Percentiles rank a stretch among this genome's conserved stretches.
These are phyloP conservation scores for Amaranthus palmeri DNA, from an alignment of 148 eudicot genomes.

Conservation along the genomic window DNA sequence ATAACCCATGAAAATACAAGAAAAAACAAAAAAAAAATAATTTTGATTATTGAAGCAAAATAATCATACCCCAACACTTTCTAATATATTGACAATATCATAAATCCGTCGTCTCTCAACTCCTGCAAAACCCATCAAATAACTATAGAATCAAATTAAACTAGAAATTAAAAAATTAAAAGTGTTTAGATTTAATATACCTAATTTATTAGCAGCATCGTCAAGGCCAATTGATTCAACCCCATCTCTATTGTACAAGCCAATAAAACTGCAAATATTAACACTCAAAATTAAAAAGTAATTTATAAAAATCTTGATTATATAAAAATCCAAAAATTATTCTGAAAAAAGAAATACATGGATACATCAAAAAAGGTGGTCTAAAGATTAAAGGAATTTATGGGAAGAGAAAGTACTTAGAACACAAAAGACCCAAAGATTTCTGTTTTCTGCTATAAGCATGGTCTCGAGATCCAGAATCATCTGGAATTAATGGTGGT, in stretches of 20 bases:
- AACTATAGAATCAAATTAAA: background rate
- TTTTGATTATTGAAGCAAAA: background rate
- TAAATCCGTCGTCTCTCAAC: slow-evolving; percentile 97
- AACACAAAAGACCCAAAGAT: no score
- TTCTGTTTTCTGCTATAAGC: no score
- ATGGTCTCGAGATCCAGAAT: no score
- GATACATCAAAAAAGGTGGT: no score
- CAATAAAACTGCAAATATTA: slow-evolving; percentile 56
- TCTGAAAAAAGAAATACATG: no score
- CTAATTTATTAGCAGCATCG: slow-evolving; percentile 70
- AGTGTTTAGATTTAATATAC: slow-evolving; percentile 33
- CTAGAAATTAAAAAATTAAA: background rate
- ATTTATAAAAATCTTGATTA: no score
- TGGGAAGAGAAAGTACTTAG: no score
- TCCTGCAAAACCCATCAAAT: slow-evolving; percentile 36
- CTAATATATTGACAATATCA: slow-evolving; percentile 87
- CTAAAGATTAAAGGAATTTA: no score
- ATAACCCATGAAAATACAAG: background rate
- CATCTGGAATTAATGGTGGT: no score
- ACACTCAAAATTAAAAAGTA: no score
- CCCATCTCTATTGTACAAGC: slow-evolving; percentile 69
- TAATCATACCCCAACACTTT: slow-evolving; percentile 79
- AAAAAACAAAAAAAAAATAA: background rate
- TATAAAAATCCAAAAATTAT: no score
- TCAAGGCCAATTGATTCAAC: slow-evolving; percentile 80